These are phyloP conservation scores for Fusarium anthophilum DNA, from an alignment of 2,329 filamentous ascomycete species.

Conservation along the genomic window DNA sequence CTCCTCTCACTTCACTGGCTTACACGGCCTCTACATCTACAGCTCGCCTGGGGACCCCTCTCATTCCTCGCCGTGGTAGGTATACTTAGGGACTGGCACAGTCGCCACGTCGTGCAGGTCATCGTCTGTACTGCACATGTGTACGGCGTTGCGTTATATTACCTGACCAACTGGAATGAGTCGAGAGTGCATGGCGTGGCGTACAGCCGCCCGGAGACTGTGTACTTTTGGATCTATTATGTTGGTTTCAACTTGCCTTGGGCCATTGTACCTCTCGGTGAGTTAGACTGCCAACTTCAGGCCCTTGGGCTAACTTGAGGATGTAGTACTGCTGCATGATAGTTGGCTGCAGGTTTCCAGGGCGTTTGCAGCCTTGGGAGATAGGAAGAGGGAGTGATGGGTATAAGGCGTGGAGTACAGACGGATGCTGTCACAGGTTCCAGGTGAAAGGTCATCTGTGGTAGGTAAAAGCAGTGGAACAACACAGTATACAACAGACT, in stretches of 20 bases:
- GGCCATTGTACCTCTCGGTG: constrained; percentile 65
- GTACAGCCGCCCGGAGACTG: constrained; percentile 66
- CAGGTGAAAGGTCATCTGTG: not conserved
- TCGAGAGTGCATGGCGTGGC: constrained; percentile 54
- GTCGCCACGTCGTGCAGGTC: constrained; percentile 62
- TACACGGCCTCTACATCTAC: constrained; percentile 23
- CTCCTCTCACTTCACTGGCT: not conserved
- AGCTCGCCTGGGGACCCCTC: constrained; percentile 68
- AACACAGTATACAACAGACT: not conserved
- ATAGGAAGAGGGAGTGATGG: constrained; percentile 36
- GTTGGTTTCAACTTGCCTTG: constrained; percentile 69
- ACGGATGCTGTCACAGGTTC: not conserved
- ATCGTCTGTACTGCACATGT: constrained; percentile 63
- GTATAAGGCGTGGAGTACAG: not conserved
- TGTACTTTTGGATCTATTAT: constrained; percentile 73
- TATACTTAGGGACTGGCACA: constrained; percentile 54
- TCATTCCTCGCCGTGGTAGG: constrained; percentile 59
- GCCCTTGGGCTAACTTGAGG: constrained; percentile 19
- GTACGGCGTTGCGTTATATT: constrained; percentile 72
- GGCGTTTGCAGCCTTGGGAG: constrained; percentile 43
- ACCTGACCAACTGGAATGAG: constrained; percentile 64
- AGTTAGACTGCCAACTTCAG: constrained; percentile 42
- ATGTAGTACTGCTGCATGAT: constrained; percentile 46
- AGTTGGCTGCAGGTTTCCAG: constrained; percentile 42
- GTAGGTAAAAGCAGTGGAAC: not conserved